These are phyloP conservation scores for Fusarium verticillioides DNA, from an alignment of 2,329 filamentous ascomycete genomes.

Conservation along the genomic window DNA sequence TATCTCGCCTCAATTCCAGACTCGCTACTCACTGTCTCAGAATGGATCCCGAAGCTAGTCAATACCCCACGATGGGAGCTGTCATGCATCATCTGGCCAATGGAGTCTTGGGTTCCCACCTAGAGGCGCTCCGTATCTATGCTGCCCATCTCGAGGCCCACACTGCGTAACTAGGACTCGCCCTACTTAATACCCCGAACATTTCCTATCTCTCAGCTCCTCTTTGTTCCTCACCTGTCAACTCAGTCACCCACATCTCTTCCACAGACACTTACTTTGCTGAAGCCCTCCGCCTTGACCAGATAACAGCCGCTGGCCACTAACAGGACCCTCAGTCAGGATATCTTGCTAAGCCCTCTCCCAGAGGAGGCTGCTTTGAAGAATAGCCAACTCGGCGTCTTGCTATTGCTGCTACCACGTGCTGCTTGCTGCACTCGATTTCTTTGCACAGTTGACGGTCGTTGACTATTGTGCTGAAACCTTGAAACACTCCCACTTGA, in stretches of 20 bases:
- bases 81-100: conserved; percentile 21
- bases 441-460: conserved; percentile 12
- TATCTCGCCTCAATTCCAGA: conserved; percentile 22
- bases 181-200: conserved; percentile 33
- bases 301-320: conserved; percentile 37
- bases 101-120: neutral
- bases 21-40: conserved; percentile 10
- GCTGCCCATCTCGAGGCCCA: conserved; percentile 18
- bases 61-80: conserved; percentile 32
- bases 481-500: conserved; percentile 9
- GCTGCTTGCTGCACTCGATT: conserved; percentile 33
- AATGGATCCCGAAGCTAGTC: conserved; percentile 20
- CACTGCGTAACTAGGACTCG: conserved; percentile 23
- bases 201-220: conserved; percentile 10
- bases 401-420: conserved; percentile 39
- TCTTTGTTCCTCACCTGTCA: conserved; percentile 12
- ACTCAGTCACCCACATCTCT: conserved; percentile 5
- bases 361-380: conserved; percentile 37
- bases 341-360: conserved; percentile 40
- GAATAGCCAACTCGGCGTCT: conserved; percentile 42
- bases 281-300: conserved; percentile 12
- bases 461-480: conserved; percentile 7
- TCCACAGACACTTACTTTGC: conserved; percentile 13
- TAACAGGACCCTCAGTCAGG: conserved; percentile 38
- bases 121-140: conserved; percentile 35